These are phyloP conservation scores for Boletus rubescentipes DNA, from an alignment of 768 basidiomycete species.

Conservation along the genomic window DNA sequence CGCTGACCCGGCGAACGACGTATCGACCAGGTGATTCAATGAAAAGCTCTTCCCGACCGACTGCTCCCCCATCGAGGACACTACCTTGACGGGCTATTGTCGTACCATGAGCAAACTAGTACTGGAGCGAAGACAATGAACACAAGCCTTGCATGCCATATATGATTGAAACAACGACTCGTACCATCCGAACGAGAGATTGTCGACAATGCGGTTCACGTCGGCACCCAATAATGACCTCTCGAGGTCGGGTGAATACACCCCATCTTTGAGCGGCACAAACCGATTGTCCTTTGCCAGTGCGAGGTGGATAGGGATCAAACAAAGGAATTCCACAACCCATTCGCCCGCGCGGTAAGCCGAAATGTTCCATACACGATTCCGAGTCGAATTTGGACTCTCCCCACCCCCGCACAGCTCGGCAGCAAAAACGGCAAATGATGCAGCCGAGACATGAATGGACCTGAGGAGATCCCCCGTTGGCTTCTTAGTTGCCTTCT, in stretches of 20 bases:
- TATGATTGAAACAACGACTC: constrained; percentile 64
- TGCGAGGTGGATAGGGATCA: constrained; percentile 66
- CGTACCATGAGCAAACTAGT: accelerated
- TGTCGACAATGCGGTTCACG: constrained; percentile 54
- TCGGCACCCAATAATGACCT: constrained; percentile 56
- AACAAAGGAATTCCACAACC: constrained; percentile 58
- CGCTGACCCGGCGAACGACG: constrained; percentile 64
- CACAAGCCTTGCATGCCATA: constrained; percentile 50
- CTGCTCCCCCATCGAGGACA: constrained; percentile 70
- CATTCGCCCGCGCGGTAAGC: constrained; percentile 54
- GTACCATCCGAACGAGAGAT: constrained; percentile 61
- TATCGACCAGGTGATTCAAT: constrained; percentile 60
- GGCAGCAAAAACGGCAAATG: constrained; percentile 29
- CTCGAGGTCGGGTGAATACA: constrained; percentile 50
- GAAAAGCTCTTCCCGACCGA: constrained; percentile 63
- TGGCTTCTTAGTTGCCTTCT: constrained; percentile 52
- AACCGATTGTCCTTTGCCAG: constrained; percentile 60
- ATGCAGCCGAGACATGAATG: constrained; percentile 34
- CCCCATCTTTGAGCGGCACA: constrained; percentile 58
- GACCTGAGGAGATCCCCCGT: constrained; percentile 43
- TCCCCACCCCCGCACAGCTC: constrained; percentile 5
- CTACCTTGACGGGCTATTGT: constrained; percentile 56
- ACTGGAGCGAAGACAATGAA: too few relatives aligned
- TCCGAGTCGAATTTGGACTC: neutral
- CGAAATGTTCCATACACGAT: constrained; percentile 33